Evolutionary conservation across 495 filamentous ascomycete genomes (phyloP), one percentile per base, ranked within the genome.

Genomic region (Aeminium ludgeri): DNA sequence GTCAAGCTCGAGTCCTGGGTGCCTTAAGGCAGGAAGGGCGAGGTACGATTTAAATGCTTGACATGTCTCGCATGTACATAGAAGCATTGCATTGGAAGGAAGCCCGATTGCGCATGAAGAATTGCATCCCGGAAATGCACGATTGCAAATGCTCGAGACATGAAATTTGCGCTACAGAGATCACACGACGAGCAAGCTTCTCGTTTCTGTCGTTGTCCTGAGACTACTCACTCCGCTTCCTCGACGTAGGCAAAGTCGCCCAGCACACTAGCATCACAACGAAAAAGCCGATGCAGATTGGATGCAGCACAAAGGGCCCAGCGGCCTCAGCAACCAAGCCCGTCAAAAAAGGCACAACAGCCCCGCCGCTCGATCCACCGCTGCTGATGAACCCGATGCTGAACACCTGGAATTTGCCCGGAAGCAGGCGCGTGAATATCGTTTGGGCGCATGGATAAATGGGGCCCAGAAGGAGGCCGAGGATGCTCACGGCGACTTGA

Each of bases 381-480:
- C 76, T 74, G 38, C 68, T 72, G 38, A 86, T 76, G 40, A 85
- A 70, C 15, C 76, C 69, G 43, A 91, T 60, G 12, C 69, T 70
- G 23, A 72, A 74, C 29, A 78, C 72, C 50, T 78, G 78, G 43
- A 86, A 64, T 38, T 65, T 61, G 12, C 67, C 65, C 2, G 68
- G 68, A 31, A 89, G 63, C 11, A 74, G 62, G 41, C 67, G 62
- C 29, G 71, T 70, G 46, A 85, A 76, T 1, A 86, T 66, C 1
- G 69, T 69, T 16, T 72, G 74, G 1, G 76, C 73, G 48, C 76
- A 84, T 0, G 82, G 81, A 44, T 82, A 77, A 1, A 87, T 65
- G 0, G 84, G 82, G 0, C 85, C 83, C 10, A 91, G 60, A n/a
- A 86, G 55, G 28, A 86, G 60, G 3, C 83, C 83, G 18, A 87